A percentile compares a stretch with the other conserved stretches of the same genome.
Conservation (phyloP, 352 stramenopile species). For the Phytophthora podocarpi region DNA sequence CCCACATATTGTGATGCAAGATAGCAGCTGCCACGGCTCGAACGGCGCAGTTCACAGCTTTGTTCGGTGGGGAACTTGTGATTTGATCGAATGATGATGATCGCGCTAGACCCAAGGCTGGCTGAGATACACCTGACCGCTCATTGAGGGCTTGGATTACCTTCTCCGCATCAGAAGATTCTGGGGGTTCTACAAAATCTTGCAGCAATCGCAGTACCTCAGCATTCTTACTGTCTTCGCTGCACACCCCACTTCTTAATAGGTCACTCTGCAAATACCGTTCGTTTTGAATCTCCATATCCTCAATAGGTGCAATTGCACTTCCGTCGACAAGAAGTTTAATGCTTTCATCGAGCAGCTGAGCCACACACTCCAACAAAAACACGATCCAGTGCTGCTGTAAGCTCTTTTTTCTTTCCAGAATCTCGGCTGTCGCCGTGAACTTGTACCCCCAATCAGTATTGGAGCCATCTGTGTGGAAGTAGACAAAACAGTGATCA, state of each 20-base stretch:
- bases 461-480: conserved; percentile 86
- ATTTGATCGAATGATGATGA: conserved; percentile 53
- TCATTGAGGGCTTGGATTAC: conserved; percentile 51
- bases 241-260: conserved; percentile 61
- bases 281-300: conserved; percentile 57
- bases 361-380: conserved; percentile 48
- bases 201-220: conserved; percentile 65
- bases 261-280: conserved; percentile 69
- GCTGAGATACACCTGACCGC: conserved; percentile 23
- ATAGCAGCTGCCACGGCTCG: conserved; percentile 77
- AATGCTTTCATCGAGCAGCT: conserved; percentile 57
- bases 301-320: conserved; percentile 50
- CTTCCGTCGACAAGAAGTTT: conserved; percentile 58
- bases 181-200: conserved; percentile 51
- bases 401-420: conserved; percentile 58
- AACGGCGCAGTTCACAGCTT: conserved; percentile 62
- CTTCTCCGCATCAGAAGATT: conserved; percentile 47
- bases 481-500: conserved; percentile 83
- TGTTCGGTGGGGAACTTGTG: conserved; percentile 37
- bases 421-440: conserved; percentile 65
- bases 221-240: conserved; percentile 54
- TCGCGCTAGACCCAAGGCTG: conserved; percentile 17
- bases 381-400: conserved; percentile 72
- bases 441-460: conserved; percentile 87
- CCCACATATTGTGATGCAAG: conserved; percentile 89